Base-by-base conservation (phyloP, 179 eudicot species). In the Patellifolia procumbens region DNA sequence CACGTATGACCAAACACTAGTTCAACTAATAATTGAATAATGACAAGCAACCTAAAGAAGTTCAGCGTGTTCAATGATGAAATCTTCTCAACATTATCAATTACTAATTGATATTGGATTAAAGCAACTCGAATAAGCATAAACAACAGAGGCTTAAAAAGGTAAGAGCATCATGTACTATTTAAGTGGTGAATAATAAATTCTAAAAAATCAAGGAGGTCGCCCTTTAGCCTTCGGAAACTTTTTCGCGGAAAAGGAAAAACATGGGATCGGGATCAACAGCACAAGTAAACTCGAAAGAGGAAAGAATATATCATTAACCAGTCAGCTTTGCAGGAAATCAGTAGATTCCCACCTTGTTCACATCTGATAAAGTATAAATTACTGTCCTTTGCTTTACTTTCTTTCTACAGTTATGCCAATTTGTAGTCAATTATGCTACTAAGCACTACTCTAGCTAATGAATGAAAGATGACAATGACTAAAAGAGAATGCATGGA, bases 41-140 rank as follows among this genome's bases (percentile, higher is more conserved):
- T 51, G 72, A 72, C 81, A 78, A 72, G 65, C 58, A 73, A 60
- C 52, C 71, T 61, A 34, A 48, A 68, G 10, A 26, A 29, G 39
- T 24, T 67, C 31, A 20, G 37, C 28, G 20, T 19, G 26, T 24
- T 42, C 49, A 46, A 49, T 68, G 56, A 48, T 68, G 34, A 26
- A 46, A 48, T 17, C 39, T 55, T 68, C 19, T 17, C 22, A 29
- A 28, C 26, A 29, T 16, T 46, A 46, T 16, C 58, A 17, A 24
- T 10, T 45, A 24, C 51, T 13, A 31, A 68, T 5, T 39, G 22
- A 29, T 4, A 66, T 32, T 13, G 66, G 13, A 5, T 15, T 11
- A 16, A 29, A 61, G 1, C 37, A 61, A 29, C 66, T 31, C 39
- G 12, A 31, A 31, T 17, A 17, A 29, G 31, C 8, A 17, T 61